phyloP scores from a whole-genome alignment of 331 rosid species.

The Erythrophleum ivorense region DNA sequence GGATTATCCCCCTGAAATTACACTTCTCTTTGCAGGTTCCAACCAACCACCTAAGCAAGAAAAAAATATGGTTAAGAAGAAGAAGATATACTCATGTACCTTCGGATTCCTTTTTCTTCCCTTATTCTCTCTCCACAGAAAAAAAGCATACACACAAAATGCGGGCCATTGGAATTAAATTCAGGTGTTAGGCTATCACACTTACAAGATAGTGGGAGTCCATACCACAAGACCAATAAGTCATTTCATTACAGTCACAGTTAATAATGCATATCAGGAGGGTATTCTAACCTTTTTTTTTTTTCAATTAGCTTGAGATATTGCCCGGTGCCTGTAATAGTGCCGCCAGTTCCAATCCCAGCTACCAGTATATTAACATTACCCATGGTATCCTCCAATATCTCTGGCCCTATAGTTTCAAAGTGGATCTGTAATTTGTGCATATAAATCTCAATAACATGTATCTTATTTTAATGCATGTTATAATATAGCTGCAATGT shows the following conservation, averaged over 20 bases:
- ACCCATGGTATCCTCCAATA: constrained; percentile 99
- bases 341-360: constrained; percentile 96
- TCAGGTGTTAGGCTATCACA: not conserved
- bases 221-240: constrained; percentile 26
- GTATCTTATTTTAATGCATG: constrained; percentile 23
- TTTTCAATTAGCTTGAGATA: constrained; percentile 76
- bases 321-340: constrained; percentile 88
- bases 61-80: constrained; percentile 32
- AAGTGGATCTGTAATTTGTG: constrained; percentile 86
- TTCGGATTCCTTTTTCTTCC: constrained; percentile 21
- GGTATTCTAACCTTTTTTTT: constrained; percentile 62
- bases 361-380: constrained; percentile 84
- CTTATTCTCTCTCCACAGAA: not conserved
- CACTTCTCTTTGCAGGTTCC: constrained; percentile 90
- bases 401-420: constrained; percentile 97
- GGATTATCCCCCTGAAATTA: constrained; percentile 80
- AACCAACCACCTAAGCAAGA: constrained; percentile 78
- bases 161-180: constrained; percentile 6
- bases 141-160: not conserved
- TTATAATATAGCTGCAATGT: not conserved
- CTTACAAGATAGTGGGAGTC: constrained; percentile 17
- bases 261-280: constrained; percentile 21
- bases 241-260: constrained; percentile 29
- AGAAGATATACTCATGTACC: not conserved
- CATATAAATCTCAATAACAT: constrained; percentile 45